Evolutionary conservation across 352 stramenopile genomes (phyloP).

Genomic region (Pythium phragmiticola): DNA sequence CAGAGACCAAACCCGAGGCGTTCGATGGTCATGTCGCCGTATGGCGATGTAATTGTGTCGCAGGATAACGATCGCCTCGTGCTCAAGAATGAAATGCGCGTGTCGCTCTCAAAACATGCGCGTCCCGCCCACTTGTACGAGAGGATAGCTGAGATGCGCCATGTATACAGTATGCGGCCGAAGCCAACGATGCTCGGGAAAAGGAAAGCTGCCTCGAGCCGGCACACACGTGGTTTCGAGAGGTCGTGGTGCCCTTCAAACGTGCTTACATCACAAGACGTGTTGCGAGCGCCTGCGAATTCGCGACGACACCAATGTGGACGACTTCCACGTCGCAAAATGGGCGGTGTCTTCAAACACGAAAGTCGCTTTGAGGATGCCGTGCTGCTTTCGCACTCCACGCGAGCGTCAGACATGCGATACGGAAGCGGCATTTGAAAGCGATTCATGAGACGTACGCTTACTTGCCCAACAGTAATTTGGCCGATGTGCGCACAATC

Average conservation of each 20-base stretch:
- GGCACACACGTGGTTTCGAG: conserved; percentile 28
- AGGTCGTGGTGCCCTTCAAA: conserved; percentile 48
- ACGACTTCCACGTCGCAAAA: conserved; percentile 87
- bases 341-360: conserved; percentile 82
- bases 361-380: conserved; percentile 88
- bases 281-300: conserved; percentile 84
- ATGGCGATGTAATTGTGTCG: conserved; percentile 48
- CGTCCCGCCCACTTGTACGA: conserved; percentile 50
- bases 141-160: conserved; percentile 50
- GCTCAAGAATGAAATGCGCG: conserved; percentile 36
- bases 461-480: conserved; percentile 76
- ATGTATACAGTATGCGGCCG: conserved; percentile 27
- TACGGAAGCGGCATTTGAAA: background rate
- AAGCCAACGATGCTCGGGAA: conserved; percentile 29
- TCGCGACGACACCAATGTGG: conserved; percentile 89
- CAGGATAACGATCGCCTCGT: conserved; percentile 36
- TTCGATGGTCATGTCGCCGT: conserved; percentile 43
- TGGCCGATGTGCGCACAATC: conserved; percentile 81
- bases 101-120: conserved; percentile 43
- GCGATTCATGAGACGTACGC: conserved; percentile 38
- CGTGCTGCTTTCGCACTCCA: conserved; percentile 83
- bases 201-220: conserved; percentile 34
- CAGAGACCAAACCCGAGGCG: conserved; percentile 4
- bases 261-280: conserved; percentile 85
- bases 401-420: background rate